Evolutionary conservation across 495 filamentous ascomycete genomes (phyloP), one percentile per base, ranked within the genome.

Genomic region (Penicillium lividum): DNA sequence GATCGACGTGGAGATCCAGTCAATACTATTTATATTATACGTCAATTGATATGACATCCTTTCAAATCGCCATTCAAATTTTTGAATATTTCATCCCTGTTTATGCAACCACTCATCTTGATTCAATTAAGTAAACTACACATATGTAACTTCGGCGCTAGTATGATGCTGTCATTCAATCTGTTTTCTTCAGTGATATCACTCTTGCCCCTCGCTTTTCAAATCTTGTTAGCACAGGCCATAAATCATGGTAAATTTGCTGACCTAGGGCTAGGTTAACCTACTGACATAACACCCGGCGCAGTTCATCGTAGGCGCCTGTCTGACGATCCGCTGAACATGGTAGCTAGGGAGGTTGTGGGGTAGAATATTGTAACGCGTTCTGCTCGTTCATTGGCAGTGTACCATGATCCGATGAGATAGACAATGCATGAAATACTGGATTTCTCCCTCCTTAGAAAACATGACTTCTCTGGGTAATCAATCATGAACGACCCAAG

Each of bases 401-500:
- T 45, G 16, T 45, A 45, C 43, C 43, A 45, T 25, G 43, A 45
- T 7, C 43, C 43, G 43, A 45, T 45, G 16, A 45, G 43, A 11
- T 45, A 45, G 7, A 45, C 43, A 9, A 45, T 45, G 9, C 43
- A 45, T 5, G 43, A 18, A 18, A 45, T 25, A 25, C 27, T 25
- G 3, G 43, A 16, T 22, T 16, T 25, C 18, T 45, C 43, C n/a
- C n/a, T n/a, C n/a, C n/a, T n/a, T n/a, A n/a, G n/a, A n/a, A n/a
- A n/a, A n/a, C n/a, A n/a, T n/a, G n/a, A n/a, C n/a, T n/a, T n/a
- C n/a, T n/a, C n/a, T n/a, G n/a, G n/a, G n/a, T n/a, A n/a, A n/a
- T n/a, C n/a, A n/a, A n/a, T n/a, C n/a, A n/a, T n/a, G n/a, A n/a
- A n/a, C n/a, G n/a, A n/a, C n/a, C n/a, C n/a, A n/a, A n/a, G n/a